Evolutionary conservation across 1,284 basidiomycete genomes (phyloP).

Genomic region (Jaminaea rosea): DNA sequence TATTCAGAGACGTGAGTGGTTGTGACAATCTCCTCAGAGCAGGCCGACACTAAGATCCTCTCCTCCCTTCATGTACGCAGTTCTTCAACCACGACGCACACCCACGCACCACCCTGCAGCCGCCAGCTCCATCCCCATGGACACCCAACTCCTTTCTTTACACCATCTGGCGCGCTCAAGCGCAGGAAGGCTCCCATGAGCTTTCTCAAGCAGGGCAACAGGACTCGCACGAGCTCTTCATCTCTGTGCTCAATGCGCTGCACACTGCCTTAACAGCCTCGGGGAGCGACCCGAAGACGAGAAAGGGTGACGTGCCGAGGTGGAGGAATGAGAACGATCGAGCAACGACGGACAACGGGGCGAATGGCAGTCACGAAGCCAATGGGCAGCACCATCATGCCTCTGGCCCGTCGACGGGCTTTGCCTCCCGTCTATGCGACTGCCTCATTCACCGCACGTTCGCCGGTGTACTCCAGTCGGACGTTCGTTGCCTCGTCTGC

Average conservation of each 20-base stretch:
- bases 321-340: background rate
- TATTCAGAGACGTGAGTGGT: constrained; percentile 67
- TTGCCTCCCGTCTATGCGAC: constrained; percentile 55
- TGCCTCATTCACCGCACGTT: constrained; percentile 90
- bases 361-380: too few relatives aligned
- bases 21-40: too few relatives aligned
- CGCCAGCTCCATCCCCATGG: background rate
- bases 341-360: too few relatives aligned
- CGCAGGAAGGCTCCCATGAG: constrained; percentile 62
- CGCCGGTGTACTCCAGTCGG: constrained; percentile 74
- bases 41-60: background rate
- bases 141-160: constrained; percentile 77
- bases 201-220: constrained; percentile 89
- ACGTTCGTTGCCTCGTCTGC: constrained; percentile 72
- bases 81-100: constrained; percentile 1
- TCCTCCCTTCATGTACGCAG: background rate
- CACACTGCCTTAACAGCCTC: constrained; percentile 30
- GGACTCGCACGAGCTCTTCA: constrained; percentile 68
- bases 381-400: too few relatives aligned
- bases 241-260: constrained; percentile 39
- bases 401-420: background rate
- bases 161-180: constrained; percentile 70
- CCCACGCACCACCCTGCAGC: background rate
- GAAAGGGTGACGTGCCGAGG: background rate
- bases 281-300: constrained; percentile 14